Evolutionary conservation across 176 grass and related monocot genomes (phyloP).

Genomic region (Themeda triandra): DNA sequence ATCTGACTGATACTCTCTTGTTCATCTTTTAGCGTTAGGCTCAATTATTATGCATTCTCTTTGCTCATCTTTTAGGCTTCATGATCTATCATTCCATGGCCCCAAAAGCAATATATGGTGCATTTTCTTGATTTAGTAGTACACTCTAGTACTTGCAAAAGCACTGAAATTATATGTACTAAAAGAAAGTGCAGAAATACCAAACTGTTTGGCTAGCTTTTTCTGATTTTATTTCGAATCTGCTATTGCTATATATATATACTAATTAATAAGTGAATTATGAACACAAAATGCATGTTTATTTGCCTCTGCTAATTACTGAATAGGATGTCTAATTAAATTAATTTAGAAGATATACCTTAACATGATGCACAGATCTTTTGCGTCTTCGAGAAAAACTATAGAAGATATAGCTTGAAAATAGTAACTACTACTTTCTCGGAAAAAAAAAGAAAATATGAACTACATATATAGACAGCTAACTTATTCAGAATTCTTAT

Average conservation of each 20-base stretch:
- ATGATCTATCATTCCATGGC: not conserved
- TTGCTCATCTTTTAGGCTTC: constrained; percentile 20
- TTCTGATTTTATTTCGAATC: not conserved
- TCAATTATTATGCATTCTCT: not conserved
- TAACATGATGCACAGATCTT: too few relatives aligned
- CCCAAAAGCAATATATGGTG: constrained; percentile 7
- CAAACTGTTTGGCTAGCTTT: not conserved
- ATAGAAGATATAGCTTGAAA: not conserved
- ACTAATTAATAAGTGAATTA: not conserved
- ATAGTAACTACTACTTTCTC: not conserved
- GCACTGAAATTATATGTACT: not conserved
- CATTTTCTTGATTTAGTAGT: constrained; percentile 6
- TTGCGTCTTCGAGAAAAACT: too few relatives aligned
- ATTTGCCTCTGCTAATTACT: not conserved
- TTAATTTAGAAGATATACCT: not conserved
- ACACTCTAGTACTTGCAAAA: not conserved
- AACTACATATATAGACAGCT: too few relatives aligned
- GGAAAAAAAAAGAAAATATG: too few relatives aligned
- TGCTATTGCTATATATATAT: not conserved
- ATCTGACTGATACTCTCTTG: constrained; percentile 34
- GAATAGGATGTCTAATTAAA: not conserved
- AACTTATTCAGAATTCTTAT: too few relatives aligned
- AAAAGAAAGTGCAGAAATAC: not conserved
- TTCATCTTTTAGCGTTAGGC: constrained; percentile 10
- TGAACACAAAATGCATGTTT: not conserved